Percentiles rank a stretch among this genome's conserved stretches.
Evolutionary conservation across 345 rosid species (phyloP).

Genomic region (Trapa incisa): DNA sequence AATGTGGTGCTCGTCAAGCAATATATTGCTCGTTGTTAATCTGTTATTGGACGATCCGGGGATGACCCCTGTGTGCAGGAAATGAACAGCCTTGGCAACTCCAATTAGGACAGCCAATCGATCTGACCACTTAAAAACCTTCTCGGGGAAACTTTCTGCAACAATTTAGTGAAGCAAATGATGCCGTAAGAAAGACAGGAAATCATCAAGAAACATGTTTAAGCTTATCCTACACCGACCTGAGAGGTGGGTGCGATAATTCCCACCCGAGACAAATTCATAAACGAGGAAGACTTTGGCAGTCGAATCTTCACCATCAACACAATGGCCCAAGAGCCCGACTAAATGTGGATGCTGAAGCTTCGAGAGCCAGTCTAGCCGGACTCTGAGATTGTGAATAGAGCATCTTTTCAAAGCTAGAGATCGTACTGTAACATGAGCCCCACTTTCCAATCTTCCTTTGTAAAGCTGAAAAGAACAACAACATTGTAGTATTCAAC

Average conservation of each 20-base stretch:
- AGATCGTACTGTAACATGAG: slow-evolving; percentile 52
- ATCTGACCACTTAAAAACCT: slow-evolving; percentile 72
- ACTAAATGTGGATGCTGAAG: slow-evolving; percentile 93
- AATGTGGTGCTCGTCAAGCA: slow-evolving; percentile 78
- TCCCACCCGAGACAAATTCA: slow-evolving; percentile 59
- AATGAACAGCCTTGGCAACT: slow-evolving; percentile 90
- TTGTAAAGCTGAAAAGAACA: slow-evolving; percentile 52
- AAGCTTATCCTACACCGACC: slow-evolving; percentile 26
- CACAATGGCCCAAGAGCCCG: slow-evolving; percentile 73
- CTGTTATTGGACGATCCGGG: slow-evolving; percentile 65
- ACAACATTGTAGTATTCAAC: not conserved
- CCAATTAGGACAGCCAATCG: slow-evolving; percentile 70
- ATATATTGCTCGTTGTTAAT: slow-evolving; percentile 62
- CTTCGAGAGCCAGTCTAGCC: slow-evolving; percentile 67
- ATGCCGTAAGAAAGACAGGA: not conserved
- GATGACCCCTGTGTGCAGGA: slow-evolving; percentile 75
- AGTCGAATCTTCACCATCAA: slow-evolving; percentile 35
- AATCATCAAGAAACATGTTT: not conserved
- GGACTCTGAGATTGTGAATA: slow-evolving; percentile 53
- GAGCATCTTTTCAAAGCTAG: slow-evolving; percentile 52
- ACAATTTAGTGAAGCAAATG: not conserved
- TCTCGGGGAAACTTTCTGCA: slow-evolving; percentile 59
- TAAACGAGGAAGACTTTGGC: slow-evolving; percentile 59
- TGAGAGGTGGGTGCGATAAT: slow-evolving; percentile 60
- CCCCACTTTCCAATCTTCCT: slow-evolving; percentile 76